A percentile compares a stretch with the other conserved stretches of the same genome.
These are phyloP conservation scores for Amborella trichopoda DNA, from an alignment of 164 flowering plant species.

Conservation along the genomic window DNA sequence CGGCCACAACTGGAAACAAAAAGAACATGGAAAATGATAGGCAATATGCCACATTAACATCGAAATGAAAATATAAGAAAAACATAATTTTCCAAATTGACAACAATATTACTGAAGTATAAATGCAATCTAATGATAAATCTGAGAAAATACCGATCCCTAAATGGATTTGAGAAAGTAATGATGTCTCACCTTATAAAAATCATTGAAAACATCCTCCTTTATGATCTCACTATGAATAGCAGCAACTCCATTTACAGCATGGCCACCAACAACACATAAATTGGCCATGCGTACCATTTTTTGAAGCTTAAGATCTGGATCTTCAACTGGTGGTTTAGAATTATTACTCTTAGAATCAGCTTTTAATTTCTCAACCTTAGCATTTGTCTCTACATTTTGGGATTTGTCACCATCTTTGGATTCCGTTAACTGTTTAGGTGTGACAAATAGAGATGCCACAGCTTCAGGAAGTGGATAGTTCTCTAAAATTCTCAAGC, in stretches of 20 bases:
- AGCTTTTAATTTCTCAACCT: not conserved
- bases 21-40: no score
- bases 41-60: no score
- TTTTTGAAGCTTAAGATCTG: conserved; percentile 41
- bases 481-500: conserved; percentile 80
- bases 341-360: not conserved
- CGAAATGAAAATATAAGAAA: no score
- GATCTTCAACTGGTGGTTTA: conserved; percentile 13
- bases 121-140: no score
- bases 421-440: conserved; percentile 17
- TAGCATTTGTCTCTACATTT: conserved; percentile 11
- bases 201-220: conserved; percentile 79
- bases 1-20: conserved; percentile 75
- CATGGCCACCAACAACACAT: conserved; percentile 87
- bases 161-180: no score
- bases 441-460: conserved; percentile 31
- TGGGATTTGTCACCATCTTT: not conserved
- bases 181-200: conserved; percentile 40
- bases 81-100: no score
- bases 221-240: conserved; percentile 94
- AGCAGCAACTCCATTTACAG: conserved; percentile 97
- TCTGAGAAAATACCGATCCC: no score
- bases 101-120: no score
- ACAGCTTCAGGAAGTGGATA: conserved; percentile 51
- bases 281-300: conserved; percentile 94